Base-by-base conservation (phyloP, 2,329 filamentous ascomycete genomes). In the Trichoderma sp. region DNA sequence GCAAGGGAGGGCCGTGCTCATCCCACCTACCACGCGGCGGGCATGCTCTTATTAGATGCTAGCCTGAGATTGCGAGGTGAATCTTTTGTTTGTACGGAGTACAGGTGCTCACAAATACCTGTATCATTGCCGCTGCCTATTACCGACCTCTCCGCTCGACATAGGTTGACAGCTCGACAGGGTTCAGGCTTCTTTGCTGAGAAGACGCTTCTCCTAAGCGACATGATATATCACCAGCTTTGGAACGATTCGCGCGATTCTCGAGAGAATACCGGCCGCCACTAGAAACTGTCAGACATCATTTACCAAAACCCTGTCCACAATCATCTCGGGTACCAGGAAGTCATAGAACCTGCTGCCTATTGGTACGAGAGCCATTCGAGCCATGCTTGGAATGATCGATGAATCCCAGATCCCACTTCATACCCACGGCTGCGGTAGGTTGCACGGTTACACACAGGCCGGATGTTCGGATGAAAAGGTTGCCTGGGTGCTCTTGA, bases 1-100 rank as follows among this genome's bases (percentile, higher is more conserved):
- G 36, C 39, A 62, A 26, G 55, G 55, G 57, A 62, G 66, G 66
- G 30, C 66, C 57, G 66, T 53, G 57, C 66, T 50, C 43, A 32
- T 57, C 57, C 28, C 66, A 32, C 66, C 23, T 28, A 26, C 50
- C 64, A 67, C 64, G 53, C 64, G 30, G 20, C 17, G n/a, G 66
- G 20, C 57, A 36, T 69, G 55, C 28, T 34, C 57, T 61, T 28
- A 23, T 47, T 61, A 66, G 43, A 55, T 66, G 8, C n/a, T n/a
- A 55, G 50, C 34, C 59, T 59, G 65, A 47, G 65, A 36, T 28
- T 26, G 36, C 39, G 55, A 34, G 20, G 36, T 59, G 65, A 58
- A 59, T 59, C 36, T 59, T 64, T 68, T 58, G 65, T 32, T n/a
- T 28, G n/a, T 30, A 26, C 36, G 6, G 26, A 20, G 53, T 28